These are phyloP conservation scores for Cutaneotrichosporon cavernicola DNA, from an alignment of 1,284 basidiomycete species.

Conservation along the genomic window DNA sequence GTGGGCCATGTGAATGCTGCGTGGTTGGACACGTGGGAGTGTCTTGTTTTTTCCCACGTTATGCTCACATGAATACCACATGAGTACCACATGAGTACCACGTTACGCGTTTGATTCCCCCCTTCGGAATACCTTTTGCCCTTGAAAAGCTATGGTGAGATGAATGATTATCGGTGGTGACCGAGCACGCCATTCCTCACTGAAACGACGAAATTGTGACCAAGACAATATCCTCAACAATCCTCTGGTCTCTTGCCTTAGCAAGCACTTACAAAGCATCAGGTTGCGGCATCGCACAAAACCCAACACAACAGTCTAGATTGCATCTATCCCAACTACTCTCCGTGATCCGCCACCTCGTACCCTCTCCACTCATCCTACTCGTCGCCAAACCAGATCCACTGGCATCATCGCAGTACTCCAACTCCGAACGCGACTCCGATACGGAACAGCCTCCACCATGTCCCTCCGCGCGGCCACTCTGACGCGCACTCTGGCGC, in stretches of 20 bases:
- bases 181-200: constrained; percentile 1
- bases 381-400: background rate
- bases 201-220: background rate
- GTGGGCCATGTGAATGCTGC: no score
- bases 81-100: no score
- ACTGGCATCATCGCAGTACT: background rate
- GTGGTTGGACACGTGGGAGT: no score
- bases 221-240: background rate
- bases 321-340: background rate
- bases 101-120: no score
- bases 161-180: background rate
- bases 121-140: no score
- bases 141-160: background rate
- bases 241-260: background rate
- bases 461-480: background rate
- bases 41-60: no score
- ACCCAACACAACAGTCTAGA: background rate
- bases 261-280: no score
- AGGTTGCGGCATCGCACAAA: constrained; percentile 9
- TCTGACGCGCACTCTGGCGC: background rate
- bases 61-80: no score
- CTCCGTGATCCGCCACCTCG: background rate
- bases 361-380: background rate
- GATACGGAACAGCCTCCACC: background rate
- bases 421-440: background rate